Evolutionary conservation across 2,329 filamentous ascomycete species (phyloP), one percentile per base, ranked within the genome.

Genomic region (Colletotrichum sojae): DNA sequence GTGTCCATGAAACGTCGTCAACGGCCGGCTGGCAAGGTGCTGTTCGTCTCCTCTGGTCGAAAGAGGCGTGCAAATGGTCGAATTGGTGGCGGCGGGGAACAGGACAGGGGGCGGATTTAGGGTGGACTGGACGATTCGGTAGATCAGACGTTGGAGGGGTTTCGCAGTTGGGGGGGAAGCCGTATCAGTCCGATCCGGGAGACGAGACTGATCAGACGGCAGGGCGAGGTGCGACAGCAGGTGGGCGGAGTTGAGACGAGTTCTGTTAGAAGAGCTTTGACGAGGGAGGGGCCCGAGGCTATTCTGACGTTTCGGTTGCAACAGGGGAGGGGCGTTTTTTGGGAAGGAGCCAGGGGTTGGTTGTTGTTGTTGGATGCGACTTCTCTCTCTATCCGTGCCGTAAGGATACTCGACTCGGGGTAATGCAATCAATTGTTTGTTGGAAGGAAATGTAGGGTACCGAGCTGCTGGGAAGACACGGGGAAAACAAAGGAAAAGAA

Each of bases 111-210:
- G 59, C 31, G 22, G 45, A 22, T 46, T 56, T 56, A 43, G 31
- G 56, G 43, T 69, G 65, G 65, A 60, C 65, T 65, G 45, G 66
- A 48, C 56, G 63, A 60, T 40, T 59, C 51, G 48, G 75, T 74
- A 77, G 80, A 83, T 81, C 81, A 84, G 81, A 85, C 83, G 80
- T 80, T 79, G 77, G 79, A 82, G 77, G 67, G 73, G 83, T 85
- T 85, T 86, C 82, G 83, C 74, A 77, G 74, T 75, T 75, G 71
- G 43, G 65, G 46, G 40, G 48, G 54, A 53, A 58, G 45, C 54
- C 60, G 70, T 72, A 65, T 72, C 70, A 72, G 70, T 67, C 58
- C 64, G 68, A 67, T 71, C 64, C 63, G 70, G 69, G 63, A 68
- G 69, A 59, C 68, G 53, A 69, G 51, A 36, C 75, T 73, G 51